Conservation (phyloP, 2,329 filamentous ascomycete genomes). For the Bretziella fagacearum region DNA sequence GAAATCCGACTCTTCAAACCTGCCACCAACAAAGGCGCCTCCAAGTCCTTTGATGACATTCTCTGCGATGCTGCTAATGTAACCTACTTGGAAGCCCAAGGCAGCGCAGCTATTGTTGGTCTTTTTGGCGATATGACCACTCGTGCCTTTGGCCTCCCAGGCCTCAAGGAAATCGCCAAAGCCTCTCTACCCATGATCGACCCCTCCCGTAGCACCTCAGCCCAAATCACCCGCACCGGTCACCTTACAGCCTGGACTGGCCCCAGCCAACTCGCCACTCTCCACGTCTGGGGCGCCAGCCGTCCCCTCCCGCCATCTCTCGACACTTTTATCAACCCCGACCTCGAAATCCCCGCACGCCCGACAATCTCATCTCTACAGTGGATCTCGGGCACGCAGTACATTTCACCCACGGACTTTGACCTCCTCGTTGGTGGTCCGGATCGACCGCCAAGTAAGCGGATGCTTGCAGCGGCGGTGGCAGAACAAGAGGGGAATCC, state of each 20-base stretch:
- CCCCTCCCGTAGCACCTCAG: conserved; percentile 48
- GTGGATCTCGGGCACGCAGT: conserved; percentile 92
- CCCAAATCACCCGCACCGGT: conserved; percentile 58
- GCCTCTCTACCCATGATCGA: conserved; percentile 55
- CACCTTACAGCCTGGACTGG: conserved; percentile 79
- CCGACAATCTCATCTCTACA: conserved; percentile 91
- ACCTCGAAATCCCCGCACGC: conserved; percentile 54
- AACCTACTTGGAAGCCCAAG: conserved; percentile 51
- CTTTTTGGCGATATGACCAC: conserved; percentile 70
- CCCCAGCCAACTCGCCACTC: conserved; percentile 64
- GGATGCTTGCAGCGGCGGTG: conserved; percentile 66
- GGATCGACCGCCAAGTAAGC: conserved; percentile 72
- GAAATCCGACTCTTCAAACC: conserved; percentile 83
- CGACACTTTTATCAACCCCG: conserved; percentile 68
- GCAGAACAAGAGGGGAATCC: not conserved
- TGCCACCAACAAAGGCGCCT: conserved; percentile 70
- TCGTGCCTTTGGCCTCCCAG: conserved; percentile 73
- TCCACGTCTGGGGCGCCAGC: conserved; percentile 73
- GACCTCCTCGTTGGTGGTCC: conserved; percentile 82
- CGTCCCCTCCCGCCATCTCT: conserved; percentile 41
- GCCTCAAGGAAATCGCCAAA: conserved; percentile 64
- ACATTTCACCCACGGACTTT: conserved; percentile 71
- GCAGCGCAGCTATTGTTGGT: conserved; percentile 60
- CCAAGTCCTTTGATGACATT: conserved; percentile 70
- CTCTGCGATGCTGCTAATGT: conserved; percentile 70